Evolutionary conservation across 495 filamentous ascomycete species (phyloP).

Genomic region (Hyaloscypha bicolor): DNA sequence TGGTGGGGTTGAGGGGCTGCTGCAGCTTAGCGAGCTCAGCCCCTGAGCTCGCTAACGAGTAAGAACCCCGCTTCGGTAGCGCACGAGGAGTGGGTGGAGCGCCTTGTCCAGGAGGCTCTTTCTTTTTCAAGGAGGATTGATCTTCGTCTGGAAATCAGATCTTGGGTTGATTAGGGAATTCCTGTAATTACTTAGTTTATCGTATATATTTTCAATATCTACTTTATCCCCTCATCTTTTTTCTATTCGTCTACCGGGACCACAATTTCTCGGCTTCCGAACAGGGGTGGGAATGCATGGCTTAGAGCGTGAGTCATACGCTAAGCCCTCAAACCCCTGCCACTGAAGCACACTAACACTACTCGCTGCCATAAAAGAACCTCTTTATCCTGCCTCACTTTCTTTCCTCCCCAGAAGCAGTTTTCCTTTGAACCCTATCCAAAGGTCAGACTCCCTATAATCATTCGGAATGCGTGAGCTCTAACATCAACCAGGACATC

Average conservation of each 20-base stretch:
- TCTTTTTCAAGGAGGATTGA: too few relatives aligned
- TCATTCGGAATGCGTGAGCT: background rate
- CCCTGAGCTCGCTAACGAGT: too few relatives aligned
- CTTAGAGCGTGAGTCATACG: background rate
- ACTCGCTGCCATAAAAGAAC: background rate
- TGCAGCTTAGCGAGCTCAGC: background rate
- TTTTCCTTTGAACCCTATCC: background rate
- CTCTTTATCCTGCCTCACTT: background rate
- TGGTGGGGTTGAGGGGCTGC: background rate
- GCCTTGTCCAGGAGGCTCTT: too few relatives aligned
- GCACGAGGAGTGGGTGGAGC: too few relatives aligned
- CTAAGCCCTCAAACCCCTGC: background rate
- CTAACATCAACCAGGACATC: conserved; percentile 3
- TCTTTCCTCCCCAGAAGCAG: background rate
- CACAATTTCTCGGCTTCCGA: too few relatives aligned
- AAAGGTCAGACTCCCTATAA: conserved; percentile 2
- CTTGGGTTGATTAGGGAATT: too few relatives aligned
- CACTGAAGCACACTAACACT: background rate
- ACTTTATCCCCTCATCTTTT: too few relatives aligned
- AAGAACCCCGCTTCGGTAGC: too few relatives aligned
- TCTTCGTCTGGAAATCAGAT: too few relatives aligned
- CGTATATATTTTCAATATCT: too few relatives aligned
- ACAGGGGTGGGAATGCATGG: background rate
- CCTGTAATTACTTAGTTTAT: too few relatives aligned
- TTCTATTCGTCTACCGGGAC: too few relatives aligned